Percentiles rank a stretch among this genome's conserved stretches.
Conservation (phyloP, 75 land plant genomes). For the Azolla pinnata region DNA sequence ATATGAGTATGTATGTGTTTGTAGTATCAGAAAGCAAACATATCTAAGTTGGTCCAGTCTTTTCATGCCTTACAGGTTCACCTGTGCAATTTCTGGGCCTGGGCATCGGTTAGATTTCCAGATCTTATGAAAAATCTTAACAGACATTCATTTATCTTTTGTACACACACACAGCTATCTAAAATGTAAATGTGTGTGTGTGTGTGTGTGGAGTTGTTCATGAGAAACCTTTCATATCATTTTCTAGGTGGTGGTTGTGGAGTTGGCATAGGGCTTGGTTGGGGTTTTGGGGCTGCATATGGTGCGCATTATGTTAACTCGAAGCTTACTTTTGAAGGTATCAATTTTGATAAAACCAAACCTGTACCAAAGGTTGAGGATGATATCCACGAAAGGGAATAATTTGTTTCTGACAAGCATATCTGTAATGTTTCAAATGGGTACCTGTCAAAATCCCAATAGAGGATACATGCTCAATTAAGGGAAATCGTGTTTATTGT, state of each 20-base stretch:
- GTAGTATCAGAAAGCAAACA: neutral
- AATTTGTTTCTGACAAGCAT: too few species aligned
- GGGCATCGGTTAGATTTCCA: conserved; percentile 43
- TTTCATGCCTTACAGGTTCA: conserved; percentile 50
- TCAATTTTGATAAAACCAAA: conserved; percentile 48
- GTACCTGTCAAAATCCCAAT: too few species aligned
- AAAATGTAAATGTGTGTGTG: neutral
- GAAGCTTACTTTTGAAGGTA: conserved; percentile 56
- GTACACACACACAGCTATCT: neutral
- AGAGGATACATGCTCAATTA: too few species aligned
- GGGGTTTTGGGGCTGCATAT: conserved; percentile 89
- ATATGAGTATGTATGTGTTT: neutral
- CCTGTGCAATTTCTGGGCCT: conserved; percentile 58
- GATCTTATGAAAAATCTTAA: neutral
- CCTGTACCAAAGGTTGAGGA: too few species aligned
- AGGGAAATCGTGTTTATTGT: too few species aligned
- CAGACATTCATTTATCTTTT: neutral
- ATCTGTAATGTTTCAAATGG: too few species aligned
- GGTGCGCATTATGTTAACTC: conserved; percentile 65
- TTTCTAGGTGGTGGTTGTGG: conserved; percentile 87
- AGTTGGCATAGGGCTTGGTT: conserved; percentile 79
- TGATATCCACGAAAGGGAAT: too few species aligned
- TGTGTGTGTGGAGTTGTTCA: neutral
- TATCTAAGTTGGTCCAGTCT: too few species aligned
- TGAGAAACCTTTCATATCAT: neutral